Base-by-base conservation (phyloP, 2,329 filamentous ascomycete species). In the Colletotrichum higginsianum region DNA sequence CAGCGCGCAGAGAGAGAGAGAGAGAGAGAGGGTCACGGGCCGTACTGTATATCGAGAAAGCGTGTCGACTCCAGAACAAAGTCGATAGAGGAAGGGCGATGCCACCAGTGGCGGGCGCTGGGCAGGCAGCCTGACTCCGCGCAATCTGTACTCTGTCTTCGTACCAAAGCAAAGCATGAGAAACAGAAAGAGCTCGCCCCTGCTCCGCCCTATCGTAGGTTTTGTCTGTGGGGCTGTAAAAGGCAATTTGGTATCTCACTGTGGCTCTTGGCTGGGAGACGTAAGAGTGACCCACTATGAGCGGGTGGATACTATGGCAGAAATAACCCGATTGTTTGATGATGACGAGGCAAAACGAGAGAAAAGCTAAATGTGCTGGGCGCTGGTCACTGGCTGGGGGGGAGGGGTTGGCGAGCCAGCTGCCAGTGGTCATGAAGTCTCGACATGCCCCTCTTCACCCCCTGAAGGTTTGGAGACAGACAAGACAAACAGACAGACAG, bases 261-360 rank as follows among this genome's bases (percentile, higher is more conserved):
- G 53, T 55, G 40, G 60, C 69, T 55, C 60, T 57, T 69, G 69
- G 64, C 26, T 64, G 52, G 65, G 50, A 56, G 50, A 46, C 16
- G 44, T 7, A 15, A 21, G 30, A 60, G 47, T 1, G 65, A 12
- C 16, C 65, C 69, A 60, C 69, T 60, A 35, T 53, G 26, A 21
- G 5, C 26, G 60, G 23, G 65, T 68, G 68, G 69, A 50, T 58
- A 72, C 60, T 60, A 64, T 61, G 69, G 69, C 58, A 72, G 66
- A 72, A 72, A 72, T 68, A 72, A 69, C 69, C 69, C 69, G 69
- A 69, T 72, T 69, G 69, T 72, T 72, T 72, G 65, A 72, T 69
- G 69, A 72, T 50, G 69, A 72, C 69, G 47, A 72, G 69, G 69
- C 69, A 63, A 69, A 69, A 72, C 69, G 60, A 64, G 58, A 42